These are phyloP conservation scores for Leccinum pellstonianum DNA, from an alignment of 768 basidiomycete genomes.

Conservation along the genomic window DNA sequence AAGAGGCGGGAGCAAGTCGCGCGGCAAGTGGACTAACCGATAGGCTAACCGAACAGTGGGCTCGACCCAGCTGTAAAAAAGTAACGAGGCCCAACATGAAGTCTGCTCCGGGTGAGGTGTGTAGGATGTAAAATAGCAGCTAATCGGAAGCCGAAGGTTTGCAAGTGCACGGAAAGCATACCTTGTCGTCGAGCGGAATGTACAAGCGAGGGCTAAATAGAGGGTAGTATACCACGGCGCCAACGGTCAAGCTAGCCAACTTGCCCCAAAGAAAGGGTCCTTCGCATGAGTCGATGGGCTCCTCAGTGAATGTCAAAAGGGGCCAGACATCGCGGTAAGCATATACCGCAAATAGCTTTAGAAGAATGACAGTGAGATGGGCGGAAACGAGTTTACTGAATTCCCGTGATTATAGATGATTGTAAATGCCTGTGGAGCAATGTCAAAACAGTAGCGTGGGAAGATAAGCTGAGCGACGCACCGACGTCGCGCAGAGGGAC, in stretches of 20 bases:
- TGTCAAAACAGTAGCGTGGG: background rate
- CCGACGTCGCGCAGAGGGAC: background rate
- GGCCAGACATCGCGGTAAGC: conserved; percentile 1
- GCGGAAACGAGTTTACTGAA: background rate
- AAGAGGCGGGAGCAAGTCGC: conserved; percentile 1
- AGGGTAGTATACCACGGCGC: conserved; percentile 1
- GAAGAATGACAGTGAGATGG: background rate
- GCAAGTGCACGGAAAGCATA: background rate
- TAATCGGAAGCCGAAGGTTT: background rate
- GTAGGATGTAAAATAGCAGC: background rate
- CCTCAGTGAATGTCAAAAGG: background rate
- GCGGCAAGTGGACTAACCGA: background rate
- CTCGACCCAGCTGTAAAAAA: conserved; percentile 3
- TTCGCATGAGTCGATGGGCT: background rate
- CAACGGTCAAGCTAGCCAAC: background rate
- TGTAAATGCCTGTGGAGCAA: background rate
- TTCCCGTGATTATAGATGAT: background rate
- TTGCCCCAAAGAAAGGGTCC: background rate
- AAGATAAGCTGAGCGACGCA: background rate
- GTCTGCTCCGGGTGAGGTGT: conserved; percentile 4
- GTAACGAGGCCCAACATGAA: background rate
- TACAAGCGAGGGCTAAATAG: conserved; percentile 2
- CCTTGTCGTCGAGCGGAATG: background rate
- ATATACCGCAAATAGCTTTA: background rate
- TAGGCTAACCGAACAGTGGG: conserved; percentile 4